These are phyloP conservation scores for Termitomyces sp. DNA, from an alignment of 768 basidiomycete genomes.

Conservation along the genomic window DNA sequence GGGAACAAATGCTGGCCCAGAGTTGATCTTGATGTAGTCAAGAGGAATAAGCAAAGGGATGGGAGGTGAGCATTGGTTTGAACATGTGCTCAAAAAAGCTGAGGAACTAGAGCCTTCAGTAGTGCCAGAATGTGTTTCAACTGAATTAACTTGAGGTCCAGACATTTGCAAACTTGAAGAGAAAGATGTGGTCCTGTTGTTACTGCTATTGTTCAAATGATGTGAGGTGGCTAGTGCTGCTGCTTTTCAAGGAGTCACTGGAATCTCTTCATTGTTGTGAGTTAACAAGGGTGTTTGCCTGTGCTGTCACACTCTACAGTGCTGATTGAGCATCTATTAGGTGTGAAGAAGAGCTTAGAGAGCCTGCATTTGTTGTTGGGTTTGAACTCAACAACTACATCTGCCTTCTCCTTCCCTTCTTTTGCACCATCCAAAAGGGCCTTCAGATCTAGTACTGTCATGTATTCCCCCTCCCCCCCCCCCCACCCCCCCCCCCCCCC, in stretches of 20 bases:
- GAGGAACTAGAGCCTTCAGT: not conserved
- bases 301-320: conserved; percentile 56
- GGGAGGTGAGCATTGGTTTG: conserved; percentile 7
- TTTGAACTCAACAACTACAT: conserved; percentile 41
- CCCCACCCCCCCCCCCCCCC: no score
- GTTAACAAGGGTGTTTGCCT: conserved; percentile 17
- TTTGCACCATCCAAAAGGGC: conserved; percentile 14
- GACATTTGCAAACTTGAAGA: not conserved
- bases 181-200: conserved; percentile 9
- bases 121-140: not conserved
- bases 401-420: conserved; percentile 8
- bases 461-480: conserved; percentile 9
- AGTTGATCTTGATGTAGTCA: conserved; percentile 16
- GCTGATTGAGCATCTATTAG: conserved; percentile 49
- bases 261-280: conserved; percentile 6
- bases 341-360: conserved; percentile 44
- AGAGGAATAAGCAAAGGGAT: conserved; percentile 30
- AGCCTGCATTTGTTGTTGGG: conserved; percentile 31
- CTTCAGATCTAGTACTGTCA: conserved; percentile 56
- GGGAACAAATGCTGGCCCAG: not conserved
- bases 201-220: conserved; percentile 29
- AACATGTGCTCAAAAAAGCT: conserved; percentile 1
- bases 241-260: conserved; percentile 33
- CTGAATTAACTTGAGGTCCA: not conserved
- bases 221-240: conserved; percentile 68